phyloP scores from a whole-genome alignment of 1,284 basidiomycete species.

The Vanrija pseudolonga region DNA sequence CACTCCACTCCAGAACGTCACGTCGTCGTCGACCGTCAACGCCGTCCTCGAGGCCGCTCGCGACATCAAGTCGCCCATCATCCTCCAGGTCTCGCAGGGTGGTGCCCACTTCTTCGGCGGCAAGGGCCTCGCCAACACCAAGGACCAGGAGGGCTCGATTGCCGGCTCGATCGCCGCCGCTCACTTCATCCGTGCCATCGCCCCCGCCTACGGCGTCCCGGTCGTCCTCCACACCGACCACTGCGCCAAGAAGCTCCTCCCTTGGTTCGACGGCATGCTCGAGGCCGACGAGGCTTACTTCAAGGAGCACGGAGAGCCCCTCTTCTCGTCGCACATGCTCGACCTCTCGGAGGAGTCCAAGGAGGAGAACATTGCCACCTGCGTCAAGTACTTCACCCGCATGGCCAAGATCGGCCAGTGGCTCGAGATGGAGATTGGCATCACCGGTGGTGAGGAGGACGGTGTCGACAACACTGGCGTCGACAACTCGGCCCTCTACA shows the following conservation, averaged over 20 bases:
- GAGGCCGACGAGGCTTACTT: conserved; percentile 91
- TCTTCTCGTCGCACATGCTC: conserved; percentile 90
- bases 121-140: conserved; percentile 82
- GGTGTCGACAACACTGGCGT: conserved; percentile 95
- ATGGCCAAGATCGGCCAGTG: conserved; percentile 90
- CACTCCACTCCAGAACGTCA: conserved; percentile 58
- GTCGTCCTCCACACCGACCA: conserved; percentile 99
- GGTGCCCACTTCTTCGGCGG: conserved; percentile 96
- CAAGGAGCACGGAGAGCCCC: conserved; percentile 81
- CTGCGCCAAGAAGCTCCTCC: conserved; percentile 96
- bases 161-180: conserved; percentile 88
- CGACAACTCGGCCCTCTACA: conserved; percentile 93
- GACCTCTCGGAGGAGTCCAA: conserved; percentile 98
- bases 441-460: conserved; percentile 99
- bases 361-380: conserved; percentile 93
- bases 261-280: conserved; percentile 99
- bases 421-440: conserved; percentile 99
- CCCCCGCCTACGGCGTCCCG: conserved; percentile 86
- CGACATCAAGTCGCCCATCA: conserved; percentile 94
- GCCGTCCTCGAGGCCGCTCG: conserved; percentile 84
- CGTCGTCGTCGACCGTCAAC: conserved; percentile 81
- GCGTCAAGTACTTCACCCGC: conserved; percentile 91
- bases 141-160: conserved; percentile 92
- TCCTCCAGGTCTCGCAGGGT: conserved; percentile 96
- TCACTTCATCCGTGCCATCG: conserved; percentile 83